Conservation (phyloP, 2,329 filamentous ascomycete species). For the Aureobasidium sp. region DNA sequence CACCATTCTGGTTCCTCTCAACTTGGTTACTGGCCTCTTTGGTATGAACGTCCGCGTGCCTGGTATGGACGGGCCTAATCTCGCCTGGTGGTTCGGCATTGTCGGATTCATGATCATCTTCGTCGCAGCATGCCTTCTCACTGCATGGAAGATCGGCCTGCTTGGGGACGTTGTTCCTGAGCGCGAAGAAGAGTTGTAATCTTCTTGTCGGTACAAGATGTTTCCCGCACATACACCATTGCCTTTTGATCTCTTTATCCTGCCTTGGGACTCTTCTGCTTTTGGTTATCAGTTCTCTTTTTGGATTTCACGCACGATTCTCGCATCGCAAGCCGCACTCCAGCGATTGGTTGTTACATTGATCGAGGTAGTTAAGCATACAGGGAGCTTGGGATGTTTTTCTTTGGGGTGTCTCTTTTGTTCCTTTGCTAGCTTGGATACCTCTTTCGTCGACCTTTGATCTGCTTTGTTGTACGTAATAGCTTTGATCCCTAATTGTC, state of each 20-base stretch:
- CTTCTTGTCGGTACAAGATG: neutral
- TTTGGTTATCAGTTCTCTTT: neutral
- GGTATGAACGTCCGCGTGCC: conserved; percentile 81
- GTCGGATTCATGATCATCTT: conserved; percentile 45
- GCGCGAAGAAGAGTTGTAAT: conserved; percentile 3
- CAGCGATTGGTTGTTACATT: neutral
- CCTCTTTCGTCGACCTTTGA: neutral
- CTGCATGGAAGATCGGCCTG: conserved; percentile 35
- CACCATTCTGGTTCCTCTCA: conserved; percentile 92
- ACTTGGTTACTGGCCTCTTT: conserved; percentile 78
- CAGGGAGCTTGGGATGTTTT: neutral
- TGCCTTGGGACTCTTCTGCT: neutral
- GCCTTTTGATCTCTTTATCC: neutral
- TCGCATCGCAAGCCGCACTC: neutral
- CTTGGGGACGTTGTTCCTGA: conserved; percentile 1
- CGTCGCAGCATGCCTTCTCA: conserved; percentile 29
- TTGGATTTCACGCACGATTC: neutral
- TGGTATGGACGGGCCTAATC: conserved; percentile 38
- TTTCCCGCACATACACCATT: neutral
- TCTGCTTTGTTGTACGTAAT: neutral
- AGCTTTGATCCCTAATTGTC: neutral
- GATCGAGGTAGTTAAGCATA: neutral
- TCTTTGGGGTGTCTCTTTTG: neutral
- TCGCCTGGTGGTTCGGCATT: conserved; percentile 54
- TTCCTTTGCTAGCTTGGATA: neutral